phyloP scores from a whole-genome alignment of 2,329 filamentous ascomycete genomes.

The Pseudogymnoascus sp. region DNA sequence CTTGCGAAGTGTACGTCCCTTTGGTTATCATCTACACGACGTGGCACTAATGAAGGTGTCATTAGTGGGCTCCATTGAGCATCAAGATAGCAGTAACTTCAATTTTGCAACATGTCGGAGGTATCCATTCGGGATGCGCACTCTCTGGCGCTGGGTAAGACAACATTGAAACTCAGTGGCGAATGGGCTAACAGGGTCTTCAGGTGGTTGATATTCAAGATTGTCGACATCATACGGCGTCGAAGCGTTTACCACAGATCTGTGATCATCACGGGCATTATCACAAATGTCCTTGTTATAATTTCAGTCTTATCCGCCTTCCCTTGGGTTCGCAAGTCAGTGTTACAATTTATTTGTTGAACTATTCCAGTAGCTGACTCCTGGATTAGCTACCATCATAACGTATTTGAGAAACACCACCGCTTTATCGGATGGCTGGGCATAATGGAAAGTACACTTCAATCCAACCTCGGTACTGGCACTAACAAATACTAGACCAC shows the following conservation, averaged over 20 bases:
- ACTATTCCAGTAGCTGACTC: constrained; percentile 13
- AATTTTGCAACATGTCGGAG: constrained; percentile 35
- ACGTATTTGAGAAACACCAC: constrained; percentile 35
- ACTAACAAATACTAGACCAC: constrained; percentile 26
- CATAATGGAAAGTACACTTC: constrained; percentile 26
- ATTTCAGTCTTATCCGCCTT: constrained; percentile 34
- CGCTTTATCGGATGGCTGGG: constrained; percentile 37
- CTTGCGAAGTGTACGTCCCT: constrained; percentile 29
- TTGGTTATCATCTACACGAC: background rate
- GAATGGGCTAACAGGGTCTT: constrained; percentile 13
- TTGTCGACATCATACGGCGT: constrained; percentile 32
- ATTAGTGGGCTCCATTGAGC: constrained; percentile 32
- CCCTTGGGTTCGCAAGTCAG: constrained; percentile 36
- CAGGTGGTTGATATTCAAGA: constrained; percentile 34
- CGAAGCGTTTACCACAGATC: constrained; percentile 28
- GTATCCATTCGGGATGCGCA: constrained; percentile 35
- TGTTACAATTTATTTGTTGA: constrained; percentile 12
- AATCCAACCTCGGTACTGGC: background rate
- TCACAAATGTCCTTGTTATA: constrained; percentile 33
- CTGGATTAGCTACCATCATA: constrained; percentile 31
- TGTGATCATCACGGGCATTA: constrained; percentile 33
- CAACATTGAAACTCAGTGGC: background rate
- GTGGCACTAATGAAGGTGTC: constrained; percentile 10
- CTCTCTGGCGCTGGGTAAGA: constrained; percentile 33
- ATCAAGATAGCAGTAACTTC: constrained; percentile 33